Conservation (phyloP, 2,329 filamentous ascomycete species). For the Hymenoscyphus repandus region DNA sequence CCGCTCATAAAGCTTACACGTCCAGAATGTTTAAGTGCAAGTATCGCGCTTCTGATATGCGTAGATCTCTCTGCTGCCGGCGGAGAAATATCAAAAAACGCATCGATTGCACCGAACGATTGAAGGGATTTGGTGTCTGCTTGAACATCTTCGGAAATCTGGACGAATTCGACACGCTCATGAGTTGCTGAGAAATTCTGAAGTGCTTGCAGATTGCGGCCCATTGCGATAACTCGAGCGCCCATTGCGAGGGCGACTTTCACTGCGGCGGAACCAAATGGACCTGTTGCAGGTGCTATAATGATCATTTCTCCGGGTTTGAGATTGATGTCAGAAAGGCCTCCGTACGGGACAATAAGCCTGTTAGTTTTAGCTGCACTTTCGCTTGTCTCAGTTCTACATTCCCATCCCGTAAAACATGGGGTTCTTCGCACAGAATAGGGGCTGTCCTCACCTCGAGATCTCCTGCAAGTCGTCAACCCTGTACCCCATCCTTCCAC, state of each 20-base stretch:
- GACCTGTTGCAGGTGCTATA: conserved; percentile 41
- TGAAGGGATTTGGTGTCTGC: conserved; percentile 12
- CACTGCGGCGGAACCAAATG: conserved; percentile 40
- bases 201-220: conserved; percentile 32
- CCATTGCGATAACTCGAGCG: conserved; percentile 44
- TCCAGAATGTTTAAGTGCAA: conserved; percentile 26
- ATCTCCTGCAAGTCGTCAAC: conserved; percentile 10
- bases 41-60: conserved; percentile 36
- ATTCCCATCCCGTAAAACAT: too few relatives aligned
- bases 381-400: too few relatives aligned
- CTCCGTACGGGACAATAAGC: conserved; percentile 37
- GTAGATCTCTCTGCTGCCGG: conserved; percentile 34
- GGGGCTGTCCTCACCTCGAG: too few relatives aligned
- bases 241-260: conserved; percentile 42
- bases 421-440: too few relatives aligned
- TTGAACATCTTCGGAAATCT: conserved; percentile 37
- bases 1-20: conserved; percentile 33
- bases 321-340: conserved; percentile 38
- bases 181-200: conserved; percentile 35
- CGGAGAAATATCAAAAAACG: conserved; percentile 43
- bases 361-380: too few relatives aligned
- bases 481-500: conserved; percentile 13
- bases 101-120: conserved; percentile 34
- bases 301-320: conserved; percentile 41
- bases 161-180: conserved; percentile 35